Conservation (phyloP, 2,329 filamentous ascomycete genomes). For the Sporothrix brasiliensis region DNA sequence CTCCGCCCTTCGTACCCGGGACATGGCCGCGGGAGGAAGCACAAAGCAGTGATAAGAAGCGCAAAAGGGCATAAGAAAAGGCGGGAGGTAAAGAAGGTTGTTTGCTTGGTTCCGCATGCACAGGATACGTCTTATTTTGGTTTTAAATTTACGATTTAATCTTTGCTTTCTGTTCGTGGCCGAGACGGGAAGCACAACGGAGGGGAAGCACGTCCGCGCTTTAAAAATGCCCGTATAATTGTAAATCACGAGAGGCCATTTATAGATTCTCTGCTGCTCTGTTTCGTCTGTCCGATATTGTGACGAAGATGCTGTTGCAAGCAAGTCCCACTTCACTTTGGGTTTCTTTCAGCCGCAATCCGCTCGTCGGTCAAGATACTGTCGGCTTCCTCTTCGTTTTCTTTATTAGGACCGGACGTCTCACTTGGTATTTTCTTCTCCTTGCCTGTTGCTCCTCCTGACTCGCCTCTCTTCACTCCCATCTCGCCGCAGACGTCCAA, state of each 20-base stretch:
- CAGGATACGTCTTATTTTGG: neutral
- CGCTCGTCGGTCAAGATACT: neutral
- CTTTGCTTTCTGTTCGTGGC: neutral
- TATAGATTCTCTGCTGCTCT: neutral
- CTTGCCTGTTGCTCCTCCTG: too few relatives aligned
- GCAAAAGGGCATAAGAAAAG: neutral
- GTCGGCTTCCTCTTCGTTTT: neutral
- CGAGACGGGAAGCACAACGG: slow-evolving; percentile 12
- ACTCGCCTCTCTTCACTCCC: neutral
- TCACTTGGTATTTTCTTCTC: neutral
- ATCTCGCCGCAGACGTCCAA: neutral
- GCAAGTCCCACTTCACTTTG: slow-evolving; percentile 9
- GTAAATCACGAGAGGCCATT: slow-evolving; percentile 9
- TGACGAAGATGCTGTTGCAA: neutral
- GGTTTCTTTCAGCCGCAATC: slow-evolving; percentile 10
- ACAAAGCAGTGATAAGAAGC: neutral
- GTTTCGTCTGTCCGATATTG: neutral
- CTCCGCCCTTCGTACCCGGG: slow-evolving; percentile 7
- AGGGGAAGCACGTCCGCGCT: neutral
- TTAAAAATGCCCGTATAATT: neutral
- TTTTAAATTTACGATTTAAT: too few relatives aligned
- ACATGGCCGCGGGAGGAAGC: slow-evolving; percentile 9
- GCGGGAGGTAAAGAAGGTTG: slow-evolving; percentile 4
- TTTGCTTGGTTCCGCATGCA: slow-evolving; percentile 26
- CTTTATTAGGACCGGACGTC: slow-evolving; percentile 20